Percentiles rank a stretch among this genome's conserved stretches.
These are phyloP conservation scores for Capsella rubella DNA, from an alignment of 441 rosid genomes.

Conservation along the genomic window DNA sequence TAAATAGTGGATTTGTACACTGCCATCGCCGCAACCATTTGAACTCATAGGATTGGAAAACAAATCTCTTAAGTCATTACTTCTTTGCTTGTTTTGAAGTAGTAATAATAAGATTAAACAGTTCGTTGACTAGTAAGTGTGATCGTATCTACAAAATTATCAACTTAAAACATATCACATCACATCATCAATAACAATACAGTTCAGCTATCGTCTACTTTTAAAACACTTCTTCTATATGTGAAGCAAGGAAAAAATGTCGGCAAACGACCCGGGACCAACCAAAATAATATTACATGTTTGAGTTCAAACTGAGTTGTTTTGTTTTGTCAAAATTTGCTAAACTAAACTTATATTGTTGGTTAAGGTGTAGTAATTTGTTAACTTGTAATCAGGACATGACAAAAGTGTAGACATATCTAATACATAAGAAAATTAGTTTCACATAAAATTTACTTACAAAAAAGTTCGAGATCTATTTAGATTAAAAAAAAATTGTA, in stretches of 20 bases:
- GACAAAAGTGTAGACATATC: background rate
- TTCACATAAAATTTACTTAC: background rate
- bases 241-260: conserved; percentile 2
- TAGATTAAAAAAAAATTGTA: too few species aligned
- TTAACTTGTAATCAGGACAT: background rate
- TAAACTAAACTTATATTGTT: background rate
- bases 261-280: conserved; percentile 28
- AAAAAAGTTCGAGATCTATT: background rate
- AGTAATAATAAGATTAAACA: background rate
- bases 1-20: too few species aligned
- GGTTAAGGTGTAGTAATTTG: background rate
- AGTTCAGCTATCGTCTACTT: conserved; percentile 21
- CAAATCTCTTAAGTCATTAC: too few species aligned
- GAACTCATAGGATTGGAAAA: too few species aligned
- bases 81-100: too few species aligned
- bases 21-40: too few species aligned
- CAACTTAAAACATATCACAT: background rate
- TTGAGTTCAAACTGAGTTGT: background rate
- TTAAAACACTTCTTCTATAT: conserved; percentile 12
- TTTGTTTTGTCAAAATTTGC: background rate
- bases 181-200: conserved; percentile 8
- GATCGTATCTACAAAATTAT: background rate
- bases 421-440: background rate
- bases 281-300: conserved; percentile 10
- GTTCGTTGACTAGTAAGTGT: conserved; percentile 21